phyloP scores from a whole-genome alignment of 2,329 filamentous ascomycete genomes.

The Paracoccidioides brasiliensis region DNA sequence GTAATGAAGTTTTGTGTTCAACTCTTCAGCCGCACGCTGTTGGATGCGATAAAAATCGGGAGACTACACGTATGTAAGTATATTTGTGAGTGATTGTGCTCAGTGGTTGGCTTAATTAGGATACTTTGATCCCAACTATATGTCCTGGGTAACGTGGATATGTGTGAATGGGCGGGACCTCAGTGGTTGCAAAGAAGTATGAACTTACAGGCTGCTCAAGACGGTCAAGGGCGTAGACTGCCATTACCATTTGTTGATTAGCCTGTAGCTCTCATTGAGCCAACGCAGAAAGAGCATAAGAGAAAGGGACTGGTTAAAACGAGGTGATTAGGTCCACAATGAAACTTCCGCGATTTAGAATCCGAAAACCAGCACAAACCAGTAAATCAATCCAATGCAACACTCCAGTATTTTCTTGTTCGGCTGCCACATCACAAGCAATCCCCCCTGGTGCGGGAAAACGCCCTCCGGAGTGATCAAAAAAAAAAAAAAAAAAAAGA shows the following conservation, averaged over 20 bases:
- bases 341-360: too few species aligned
- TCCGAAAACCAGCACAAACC: too few species aligned
- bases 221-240: conserved; percentile 24
- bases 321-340: too few species aligned
- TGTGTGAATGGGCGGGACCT: neutral
- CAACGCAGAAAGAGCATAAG: neutral
- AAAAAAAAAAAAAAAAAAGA: too few species aligned
- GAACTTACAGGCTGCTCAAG: conserved; percentile 14
- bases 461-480: too few species aligned
- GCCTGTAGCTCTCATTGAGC: neutral
- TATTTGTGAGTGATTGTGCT: neutral
- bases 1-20: conserved; percentile 59
- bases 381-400: too few species aligned
- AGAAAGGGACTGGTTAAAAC: too few species aligned
- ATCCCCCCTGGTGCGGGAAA: too few species aligned
- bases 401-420: too few species aligned
- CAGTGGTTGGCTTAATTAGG: neutral
- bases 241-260: conserved; percentile 23
- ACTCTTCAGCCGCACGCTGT: conserved; percentile 47
- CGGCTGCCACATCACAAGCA: too few species aligned
- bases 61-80: conserved; percentile 20
- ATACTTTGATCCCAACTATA: neutral
- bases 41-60: conserved; percentile 53
- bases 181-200: neutral
- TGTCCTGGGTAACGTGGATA: neutral